Base-by-base conservation (phyloP, 768 basidiomycete species). In the Solioccasus polychromus region DNA sequence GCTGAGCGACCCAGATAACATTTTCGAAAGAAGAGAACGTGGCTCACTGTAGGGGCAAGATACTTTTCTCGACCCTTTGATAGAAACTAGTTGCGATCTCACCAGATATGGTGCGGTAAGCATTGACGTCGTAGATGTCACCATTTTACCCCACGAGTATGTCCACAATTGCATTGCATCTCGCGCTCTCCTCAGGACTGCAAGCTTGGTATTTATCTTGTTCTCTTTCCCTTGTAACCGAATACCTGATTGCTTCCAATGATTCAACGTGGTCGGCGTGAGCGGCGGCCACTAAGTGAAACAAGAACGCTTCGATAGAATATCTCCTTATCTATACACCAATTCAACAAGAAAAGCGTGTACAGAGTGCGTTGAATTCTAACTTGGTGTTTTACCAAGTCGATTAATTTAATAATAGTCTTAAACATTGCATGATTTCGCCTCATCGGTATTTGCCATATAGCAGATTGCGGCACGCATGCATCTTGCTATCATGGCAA, bases 381-480 rank as follows among this genome's bases (percentile, higher is more conserved):
- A n/a, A n/a, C n/a, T n/a, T n/a, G n/a, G n/a, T n/a, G n/a, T n/a
- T n/a, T n/a, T n/a, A n/a, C n/a, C n/a, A n/a, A n/a, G n/a, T n/a
- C n/a, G n/a, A n/a, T n/a, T n/a, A n/a, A n/a, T n/a, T n/a, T n/a
- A n/a, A n/a, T n/a, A n/a, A n/a, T n/a, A n/a, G n/a, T 17, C 12
- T 42, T n/a, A 24, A 22, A 41, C 18, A 8, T 42, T 17, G 18
- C 17, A 18, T 35, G 5, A 35, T 17, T 42, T 24, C 20, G 19
- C 31, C 7, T 1, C 32, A 20, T 31, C 31, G 20, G 35, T 24
- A 24, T 37, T 44, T 31, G 42, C 23, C 18, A 44, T 45, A 12
- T 25, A 29, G 14, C 44, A 26, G 14, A 39, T 39, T n/a, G 38
- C 38, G n/a, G 48, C 37, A n/a, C 19, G 38, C 18, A 44, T 25